phyloP scores from a whole-genome alignment of 257 asterid genomes.

The Gynochthodes officinalis region DNA sequence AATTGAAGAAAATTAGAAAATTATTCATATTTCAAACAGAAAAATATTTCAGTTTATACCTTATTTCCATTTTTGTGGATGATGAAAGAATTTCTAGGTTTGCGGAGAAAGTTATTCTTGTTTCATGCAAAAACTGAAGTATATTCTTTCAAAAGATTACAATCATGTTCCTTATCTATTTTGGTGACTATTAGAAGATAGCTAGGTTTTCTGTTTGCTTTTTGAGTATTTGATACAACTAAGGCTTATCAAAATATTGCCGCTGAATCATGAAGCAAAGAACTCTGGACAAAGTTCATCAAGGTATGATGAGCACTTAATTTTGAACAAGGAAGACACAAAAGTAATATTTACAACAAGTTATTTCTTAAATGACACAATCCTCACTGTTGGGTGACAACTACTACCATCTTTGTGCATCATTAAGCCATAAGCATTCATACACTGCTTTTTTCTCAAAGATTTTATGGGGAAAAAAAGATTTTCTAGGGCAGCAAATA shows the following conservation, averaged over 20 bases:
- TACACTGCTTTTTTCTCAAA: too few species aligned
- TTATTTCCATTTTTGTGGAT: neutral
- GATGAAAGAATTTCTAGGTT: neutral
- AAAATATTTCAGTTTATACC: neutral
- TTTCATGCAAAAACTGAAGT: neutral
- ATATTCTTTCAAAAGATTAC: neutral
- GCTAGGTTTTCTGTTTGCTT: neutral
- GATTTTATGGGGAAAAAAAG: too few species aligned
- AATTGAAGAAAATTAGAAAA: neutral
- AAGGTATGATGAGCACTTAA: too few species aligned
- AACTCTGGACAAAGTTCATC: neutral
- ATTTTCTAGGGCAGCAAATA: neutral
- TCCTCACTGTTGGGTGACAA: neutral
- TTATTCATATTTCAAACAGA: neutral
- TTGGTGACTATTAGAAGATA: too few species aligned
- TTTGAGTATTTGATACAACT: neutral
- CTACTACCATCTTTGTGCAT: neutral
- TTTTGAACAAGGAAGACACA: too few species aligned
- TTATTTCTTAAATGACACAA: neutral
- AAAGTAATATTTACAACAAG: neutral
- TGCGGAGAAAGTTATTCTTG: neutral
- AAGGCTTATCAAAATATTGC: neutral
- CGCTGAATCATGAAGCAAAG: neutral
- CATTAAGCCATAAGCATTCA: neutral
- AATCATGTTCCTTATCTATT: neutral